Conservation (phyloP, 139 green algal species). For the Klebsormidium nitens region DNA sequence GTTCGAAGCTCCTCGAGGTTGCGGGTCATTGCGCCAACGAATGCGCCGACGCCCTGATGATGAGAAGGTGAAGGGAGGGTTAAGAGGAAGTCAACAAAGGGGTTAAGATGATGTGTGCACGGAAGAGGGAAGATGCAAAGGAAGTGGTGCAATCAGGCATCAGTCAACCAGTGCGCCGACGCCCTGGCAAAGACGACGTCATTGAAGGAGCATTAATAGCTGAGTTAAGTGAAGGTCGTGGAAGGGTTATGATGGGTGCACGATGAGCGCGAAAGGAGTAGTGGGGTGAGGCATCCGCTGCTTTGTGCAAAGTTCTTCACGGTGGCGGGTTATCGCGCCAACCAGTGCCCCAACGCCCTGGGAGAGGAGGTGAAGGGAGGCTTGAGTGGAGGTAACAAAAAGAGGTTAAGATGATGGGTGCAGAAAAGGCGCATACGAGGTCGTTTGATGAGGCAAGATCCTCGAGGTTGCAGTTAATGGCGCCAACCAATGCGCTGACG, state of each 20-base stretch:
- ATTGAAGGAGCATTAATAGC: too few species aligned
- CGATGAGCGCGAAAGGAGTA: background rate
- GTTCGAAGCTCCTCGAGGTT: slow-evolving; percentile 29
- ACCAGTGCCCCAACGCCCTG: slow-evolving; percentile 38
- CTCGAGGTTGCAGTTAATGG: slow-evolving; percentile 24
- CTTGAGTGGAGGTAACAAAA: background rate
- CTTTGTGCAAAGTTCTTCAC: slow-evolving; percentile 16
- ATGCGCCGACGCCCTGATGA: slow-evolving; percentile 31
- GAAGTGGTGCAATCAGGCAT: too few species aligned
- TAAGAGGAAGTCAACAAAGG: slow-evolving; percentile 2
- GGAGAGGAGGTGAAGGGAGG: background rate
- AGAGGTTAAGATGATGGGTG: background rate
- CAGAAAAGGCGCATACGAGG: background rate
- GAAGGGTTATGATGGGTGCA: background rate
- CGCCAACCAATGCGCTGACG: slow-evolving; percentile 33
- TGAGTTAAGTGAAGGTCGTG: too few species aligned
- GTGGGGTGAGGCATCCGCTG: background rate
- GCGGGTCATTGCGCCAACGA: slow-evolving; percentile 27
- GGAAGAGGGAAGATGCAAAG: background rate
- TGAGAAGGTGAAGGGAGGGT: background rate
- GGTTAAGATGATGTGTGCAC: background rate
- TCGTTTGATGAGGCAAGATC: slow-evolving; percentile 27
- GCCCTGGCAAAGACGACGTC: too few species aligned
- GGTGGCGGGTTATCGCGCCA: slow-evolving; percentile 26
- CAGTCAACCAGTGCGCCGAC: slow-evolving; percentile 33